Percentiles rank a stretch among this genome's conserved stretches.
Evolutionary conservation across 306 rosid species (phyloP).

Genomic region (Styphnolobium japonicum): DNA sequence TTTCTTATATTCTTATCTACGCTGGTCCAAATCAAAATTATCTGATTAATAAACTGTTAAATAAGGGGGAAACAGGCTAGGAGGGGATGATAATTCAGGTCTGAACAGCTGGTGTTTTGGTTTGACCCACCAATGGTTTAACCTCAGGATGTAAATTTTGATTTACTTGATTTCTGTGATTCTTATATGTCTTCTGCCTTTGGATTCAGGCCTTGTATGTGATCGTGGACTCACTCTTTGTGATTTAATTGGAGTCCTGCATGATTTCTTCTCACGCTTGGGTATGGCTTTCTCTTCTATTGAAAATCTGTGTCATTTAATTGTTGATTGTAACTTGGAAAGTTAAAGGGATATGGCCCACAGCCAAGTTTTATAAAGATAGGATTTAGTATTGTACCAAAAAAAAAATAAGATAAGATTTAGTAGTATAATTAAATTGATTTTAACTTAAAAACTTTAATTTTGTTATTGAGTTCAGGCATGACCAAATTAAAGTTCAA

Average conservation of each 20-base stretch:
- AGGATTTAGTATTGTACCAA: background rate
- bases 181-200: background rate
- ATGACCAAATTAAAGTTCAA: slow-evolving; percentile 67
- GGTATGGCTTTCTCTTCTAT: slow-evolving; percentile 44
- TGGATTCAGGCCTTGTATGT: slow-evolving; percentile 76
- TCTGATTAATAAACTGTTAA: no score
- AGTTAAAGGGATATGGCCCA: background rate
- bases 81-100: background rate
- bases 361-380: background rate
- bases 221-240: slow-evolving; percentile 86
- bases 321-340: background rate
- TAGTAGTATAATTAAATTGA: no score
- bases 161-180: background rate
- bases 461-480: slow-evolving; percentile 47
- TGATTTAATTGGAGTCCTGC: slow-evolving; percentile 80
- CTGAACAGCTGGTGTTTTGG: background rate
- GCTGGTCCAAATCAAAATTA: background rate
- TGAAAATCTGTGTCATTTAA: background rate
- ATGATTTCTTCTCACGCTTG: slow-evolving; percentile 84
- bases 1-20: background rate
- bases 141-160: background rate
- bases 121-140: background rate
- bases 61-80: background rate
- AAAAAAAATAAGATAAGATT: no score
- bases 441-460: background rate